Conservation (phyloP, 2,329 filamentous ascomycete species). For the Massarina eburnea region DNA sequence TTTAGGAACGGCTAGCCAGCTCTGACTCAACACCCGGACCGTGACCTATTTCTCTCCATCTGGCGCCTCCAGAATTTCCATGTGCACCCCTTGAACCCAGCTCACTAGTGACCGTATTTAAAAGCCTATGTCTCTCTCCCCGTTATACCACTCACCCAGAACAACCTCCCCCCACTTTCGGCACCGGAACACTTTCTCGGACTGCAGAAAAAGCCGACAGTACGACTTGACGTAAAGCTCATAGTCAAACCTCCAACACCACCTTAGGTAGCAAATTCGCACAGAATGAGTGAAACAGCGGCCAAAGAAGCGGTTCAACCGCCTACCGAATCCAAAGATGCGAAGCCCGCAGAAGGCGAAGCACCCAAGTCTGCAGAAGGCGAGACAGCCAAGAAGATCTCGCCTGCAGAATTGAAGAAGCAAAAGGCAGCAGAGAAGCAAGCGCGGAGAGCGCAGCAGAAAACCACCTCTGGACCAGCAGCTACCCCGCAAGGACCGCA, state of each 20-base stretch:
- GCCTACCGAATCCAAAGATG: constrained; percentile 25
- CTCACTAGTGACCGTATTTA: background rate
- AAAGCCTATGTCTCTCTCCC: constrained; percentile 4
- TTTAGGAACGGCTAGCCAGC: background rate
- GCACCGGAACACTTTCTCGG: constrained; percentile 1
- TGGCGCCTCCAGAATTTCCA: background rate
- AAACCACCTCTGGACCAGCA: constrained; percentile 49
- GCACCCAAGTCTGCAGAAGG: constrained; percentile 24
- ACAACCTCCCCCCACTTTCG: constrained; percentile 2
- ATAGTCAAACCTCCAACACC: background rate
- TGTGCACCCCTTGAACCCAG: background rate
- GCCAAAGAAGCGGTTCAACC: constrained; percentile 18
- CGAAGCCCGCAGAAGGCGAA: constrained; percentile 19
- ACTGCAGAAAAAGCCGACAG: no score
- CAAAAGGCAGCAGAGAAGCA: constrained; percentile 89
- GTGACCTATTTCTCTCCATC: background rate
- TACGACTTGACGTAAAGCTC: no score
- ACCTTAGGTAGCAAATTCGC: background rate
- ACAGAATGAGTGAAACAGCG: constrained; percentile 30
- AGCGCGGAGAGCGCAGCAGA: constrained; percentile 72
- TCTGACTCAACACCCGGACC: constrained; percentile 3
- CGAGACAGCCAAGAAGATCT: constrained; percentile 56
- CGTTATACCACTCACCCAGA: background rate
- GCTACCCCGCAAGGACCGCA: constrained; percentile 38
- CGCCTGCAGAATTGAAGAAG: constrained; percentile 82